These are phyloP conservation scores for Trypanosoma boissoni DNA, from an alignment of 208 protist species.

Conservation along the genomic window DNA sequence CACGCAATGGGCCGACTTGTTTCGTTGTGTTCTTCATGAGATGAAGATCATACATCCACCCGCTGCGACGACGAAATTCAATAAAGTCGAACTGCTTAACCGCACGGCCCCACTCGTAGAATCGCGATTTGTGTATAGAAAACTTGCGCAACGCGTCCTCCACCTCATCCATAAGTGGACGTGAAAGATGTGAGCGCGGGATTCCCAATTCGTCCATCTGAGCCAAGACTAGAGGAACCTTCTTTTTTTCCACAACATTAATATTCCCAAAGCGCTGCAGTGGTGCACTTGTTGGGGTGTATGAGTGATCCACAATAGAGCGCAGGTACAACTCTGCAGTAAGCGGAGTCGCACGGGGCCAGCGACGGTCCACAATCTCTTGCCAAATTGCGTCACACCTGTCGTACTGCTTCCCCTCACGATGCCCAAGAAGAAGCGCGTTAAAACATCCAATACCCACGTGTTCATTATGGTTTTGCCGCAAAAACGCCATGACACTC, in stretches of 20 bases:
- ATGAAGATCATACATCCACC: conserved; percentile 89
- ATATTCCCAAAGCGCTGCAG: conserved; percentile 76
- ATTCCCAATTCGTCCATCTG: conserved; percentile 86
- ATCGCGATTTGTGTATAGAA: conserved; percentile 59
- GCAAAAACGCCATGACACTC: conserved; percentile 68
- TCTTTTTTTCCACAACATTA: conserved; percentile 86
- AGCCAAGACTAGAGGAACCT: conserved; percentile 76
- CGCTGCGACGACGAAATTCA: conserved; percentile 83
- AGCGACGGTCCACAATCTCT: conserved; percentile 79
- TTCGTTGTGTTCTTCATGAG: conserved; percentile 79
- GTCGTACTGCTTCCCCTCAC: conserved; percentile 70
- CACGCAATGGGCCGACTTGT: conserved; percentile 58
- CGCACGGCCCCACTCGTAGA: conserved; percentile 88
- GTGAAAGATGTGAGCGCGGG: conserved; percentile 74
- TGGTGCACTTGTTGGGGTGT: conserved; percentile 68
- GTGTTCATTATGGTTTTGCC: conserved; percentile 56
- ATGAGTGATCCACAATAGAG: conserved; percentile 83
- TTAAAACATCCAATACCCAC: conserved; percentile 67
- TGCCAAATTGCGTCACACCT: conserved; percentile 78
- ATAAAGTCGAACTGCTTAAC: conserved; percentile 91
- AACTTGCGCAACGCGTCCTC: conserved; percentile 87
- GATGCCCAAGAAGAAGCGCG: conserved; percentile 75
- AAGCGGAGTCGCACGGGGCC: conserved; percentile 65
- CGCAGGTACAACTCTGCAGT: conserved; percentile 85
- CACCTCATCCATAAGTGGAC: conserved; percentile 77